Percentiles rank a stretch among this genome's conserved stretches.
Conservation (phyloP, 2,329 filamentous ascomycete species). For the Apiospora arundinis region DNA sequence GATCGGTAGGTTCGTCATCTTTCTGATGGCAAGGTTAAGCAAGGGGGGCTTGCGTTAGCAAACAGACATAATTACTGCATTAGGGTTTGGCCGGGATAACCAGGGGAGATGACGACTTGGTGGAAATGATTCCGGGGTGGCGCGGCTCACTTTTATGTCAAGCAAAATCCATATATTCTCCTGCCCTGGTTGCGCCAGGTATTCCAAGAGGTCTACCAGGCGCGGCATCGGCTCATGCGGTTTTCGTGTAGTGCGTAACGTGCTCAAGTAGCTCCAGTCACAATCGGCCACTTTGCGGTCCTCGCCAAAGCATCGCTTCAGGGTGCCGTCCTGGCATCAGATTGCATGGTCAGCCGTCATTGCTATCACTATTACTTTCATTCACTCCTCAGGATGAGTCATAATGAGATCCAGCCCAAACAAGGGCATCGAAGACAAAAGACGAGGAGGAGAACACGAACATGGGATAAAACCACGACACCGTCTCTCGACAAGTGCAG, state of each 20-base stretch:
- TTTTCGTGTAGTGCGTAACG: conserved; percentile 68
- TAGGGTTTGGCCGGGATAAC: too few species aligned
- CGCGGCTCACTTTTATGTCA: conserved; percentile 77
- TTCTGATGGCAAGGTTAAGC: conserved; percentile 50
- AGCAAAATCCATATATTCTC: conserved; percentile 81
- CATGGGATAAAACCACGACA: conserved; percentile 85
- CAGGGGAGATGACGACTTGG: background rate
- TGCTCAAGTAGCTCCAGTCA: conserved; percentile 75
- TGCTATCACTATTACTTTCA: background rate
- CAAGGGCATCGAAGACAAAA: background rate
- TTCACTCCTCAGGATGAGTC: background rate
- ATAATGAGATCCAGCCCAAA: background rate
- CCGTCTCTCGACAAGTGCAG: conserved; percentile 82
- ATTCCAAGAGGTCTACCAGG: conserved; percentile 75
- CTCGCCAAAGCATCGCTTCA: conserved; percentile 84
- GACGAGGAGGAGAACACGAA: conserved; percentile 44
- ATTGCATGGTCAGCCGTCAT: background rate
- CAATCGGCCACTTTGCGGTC: conserved; percentile 75
- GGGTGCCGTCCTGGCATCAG: conserved; percentile 66
- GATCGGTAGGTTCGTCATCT: conserved; percentile 71
- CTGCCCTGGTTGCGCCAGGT: conserved; percentile 67
- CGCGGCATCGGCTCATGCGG: conserved; percentile 77
- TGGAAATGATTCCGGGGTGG: background rate
- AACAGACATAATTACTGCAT: background rate
- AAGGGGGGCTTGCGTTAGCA: background rate